These are phyloP conservation scores for Fusarium sp. DNA, from an alignment of 2,329 filamentous ascomycete genomes.

Conservation along the genomic window DNA sequence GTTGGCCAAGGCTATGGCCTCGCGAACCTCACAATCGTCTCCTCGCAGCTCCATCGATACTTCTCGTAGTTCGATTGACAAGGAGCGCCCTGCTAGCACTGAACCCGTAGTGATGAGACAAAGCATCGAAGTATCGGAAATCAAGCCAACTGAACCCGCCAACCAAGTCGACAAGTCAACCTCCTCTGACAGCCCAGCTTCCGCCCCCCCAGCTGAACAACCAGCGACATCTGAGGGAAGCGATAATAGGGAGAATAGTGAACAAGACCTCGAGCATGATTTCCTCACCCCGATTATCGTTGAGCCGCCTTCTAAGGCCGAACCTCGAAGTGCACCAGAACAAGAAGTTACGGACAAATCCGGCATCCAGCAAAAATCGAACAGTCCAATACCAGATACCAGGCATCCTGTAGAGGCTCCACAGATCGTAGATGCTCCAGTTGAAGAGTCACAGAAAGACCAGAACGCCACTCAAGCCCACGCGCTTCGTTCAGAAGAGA, in stretches of 20 bases:
- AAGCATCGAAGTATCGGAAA: conserved; percentile 12
- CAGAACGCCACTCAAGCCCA: conserved; percentile 41
- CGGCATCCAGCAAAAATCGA: neutral
- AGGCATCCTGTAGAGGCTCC: neutral
- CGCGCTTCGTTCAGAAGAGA: conserved; percentile 75
- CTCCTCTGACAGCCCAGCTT: neutral
- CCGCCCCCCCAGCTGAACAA: neutral
- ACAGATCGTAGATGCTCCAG: neutral
- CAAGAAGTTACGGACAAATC: neutral
- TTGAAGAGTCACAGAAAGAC: neutral
- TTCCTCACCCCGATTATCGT: conserved; percentile 5
- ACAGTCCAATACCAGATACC: neutral
- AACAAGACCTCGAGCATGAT: neutral
- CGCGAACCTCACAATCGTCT: conserved; percentile 61
- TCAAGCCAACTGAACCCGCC: conserved; percentile 18
- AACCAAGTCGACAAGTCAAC: neutral
- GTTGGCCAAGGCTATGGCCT: conserved; percentile 85
- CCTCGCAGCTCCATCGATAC: conserved; percentile 51
- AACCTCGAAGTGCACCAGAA: neutral
- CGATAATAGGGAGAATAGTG: neutral
- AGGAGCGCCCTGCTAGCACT: conserved; percentile 28
- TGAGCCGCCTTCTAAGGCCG: conserved; percentile 3
- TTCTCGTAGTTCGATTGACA: conserved; percentile 45
- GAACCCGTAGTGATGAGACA: conserved; percentile 27
- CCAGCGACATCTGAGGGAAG: neutral